A percentile compares a stretch with the other conserved stretches of the same genome.
Evolutionary conservation across 805 yeast genomes (phyloP).

Genomic region (Ogataea corticis): DNA sequence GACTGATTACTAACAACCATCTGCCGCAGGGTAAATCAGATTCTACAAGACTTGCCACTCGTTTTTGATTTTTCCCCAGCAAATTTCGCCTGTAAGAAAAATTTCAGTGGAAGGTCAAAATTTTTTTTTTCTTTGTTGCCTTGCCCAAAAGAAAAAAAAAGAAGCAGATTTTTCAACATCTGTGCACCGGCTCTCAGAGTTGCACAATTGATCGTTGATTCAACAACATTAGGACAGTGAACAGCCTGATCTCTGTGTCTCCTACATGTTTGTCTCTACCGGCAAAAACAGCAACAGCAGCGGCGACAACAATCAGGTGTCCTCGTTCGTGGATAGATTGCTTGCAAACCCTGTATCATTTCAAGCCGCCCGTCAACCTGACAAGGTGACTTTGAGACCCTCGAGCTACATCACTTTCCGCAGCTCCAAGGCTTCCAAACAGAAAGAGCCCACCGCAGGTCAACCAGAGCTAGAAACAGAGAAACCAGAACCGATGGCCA

Average conservation of each 20-base stretch:
- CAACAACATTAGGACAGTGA: background rate
- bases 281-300: slow-evolving; percentile 6
- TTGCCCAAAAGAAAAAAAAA: slow-evolving; percentile 2
- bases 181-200: slow-evolving; percentile 6
- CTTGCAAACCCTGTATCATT: slow-evolving; percentile 63
- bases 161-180: slow-evolving; percentile 3
- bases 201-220: background rate
- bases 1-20: too few relatives aligned
- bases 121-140: slow-evolving; percentile 1
- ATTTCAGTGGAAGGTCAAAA: background rate
- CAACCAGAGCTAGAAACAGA: background rate
- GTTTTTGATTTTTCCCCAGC: background rate
- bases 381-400: slow-evolving; percentile 46
- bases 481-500: slow-evolving; percentile 20
- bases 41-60: background rate
- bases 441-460: slow-evolving; percentile 1
- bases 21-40: too few relatives aligned
- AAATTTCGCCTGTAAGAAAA: background rate
- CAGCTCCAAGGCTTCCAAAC: slow-evolving; percentile 17
- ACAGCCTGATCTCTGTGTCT: background rate
- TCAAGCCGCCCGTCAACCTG: slow-evolving; percentile 59
- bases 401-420: slow-evolving; percentile 46
- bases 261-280: slow-evolving; percentile 5
- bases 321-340: slow-evolving; percentile 64
- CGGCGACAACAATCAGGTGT: slow-evolving; percentile 19